These are phyloP conservation scores for Odonthalia washingtoniensis DNA, from an alignment of 31 red algal genomes.

Conservation along the genomic window DNA sequence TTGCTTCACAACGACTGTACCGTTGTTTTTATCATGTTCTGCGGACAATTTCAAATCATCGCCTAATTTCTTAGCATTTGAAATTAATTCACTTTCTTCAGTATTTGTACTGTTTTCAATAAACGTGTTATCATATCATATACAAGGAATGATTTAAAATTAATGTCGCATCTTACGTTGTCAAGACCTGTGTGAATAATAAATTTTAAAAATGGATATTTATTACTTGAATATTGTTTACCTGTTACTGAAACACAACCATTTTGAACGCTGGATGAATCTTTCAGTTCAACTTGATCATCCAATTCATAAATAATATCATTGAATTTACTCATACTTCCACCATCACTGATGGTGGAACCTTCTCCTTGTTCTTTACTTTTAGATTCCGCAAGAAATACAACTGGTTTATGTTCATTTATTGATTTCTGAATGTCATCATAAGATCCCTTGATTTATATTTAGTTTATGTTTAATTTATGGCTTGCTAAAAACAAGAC, in stretches of 20 bases:
- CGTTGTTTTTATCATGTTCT: constrained; percentile 30
- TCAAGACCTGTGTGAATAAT: constrained; percentile 53
- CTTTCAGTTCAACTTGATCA: constrained; percentile 27
- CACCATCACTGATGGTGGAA: too few relatives aligned
- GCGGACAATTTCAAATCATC: constrained; percentile 32
- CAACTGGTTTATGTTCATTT: constrained; percentile 41
- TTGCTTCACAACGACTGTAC: constrained; percentile 51
- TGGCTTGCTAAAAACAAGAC: constrained; percentile 46
- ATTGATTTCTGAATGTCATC: constrained; percentile 24
- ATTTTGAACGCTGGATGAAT: too few relatives aligned
- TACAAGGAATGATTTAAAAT: constrained; percentile 59
- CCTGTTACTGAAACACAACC: too few relatives aligned
- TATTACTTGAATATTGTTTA: too few relatives aligned
- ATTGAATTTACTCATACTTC: constrained; percentile 31
- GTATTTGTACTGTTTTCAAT: neutral
- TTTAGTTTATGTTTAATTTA: constrained; percentile 6
- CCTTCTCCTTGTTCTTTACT: neutral
- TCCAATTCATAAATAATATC: constrained; percentile 35
- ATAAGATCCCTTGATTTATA: constrained; percentile 18
- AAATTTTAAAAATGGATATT: too few relatives aligned
- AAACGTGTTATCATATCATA: constrained; percentile 13
- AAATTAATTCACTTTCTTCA: constrained; percentile 40
- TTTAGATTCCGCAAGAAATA: constrained; percentile 21
- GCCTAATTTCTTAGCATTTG: constrained; percentile 38
- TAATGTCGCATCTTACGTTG: constrained; percentile 48